Evolutionary conservation across 192 early-diverging fungal genomes (phyloP).

Genomic region (Umbelopsis ramanniana): DNA sequence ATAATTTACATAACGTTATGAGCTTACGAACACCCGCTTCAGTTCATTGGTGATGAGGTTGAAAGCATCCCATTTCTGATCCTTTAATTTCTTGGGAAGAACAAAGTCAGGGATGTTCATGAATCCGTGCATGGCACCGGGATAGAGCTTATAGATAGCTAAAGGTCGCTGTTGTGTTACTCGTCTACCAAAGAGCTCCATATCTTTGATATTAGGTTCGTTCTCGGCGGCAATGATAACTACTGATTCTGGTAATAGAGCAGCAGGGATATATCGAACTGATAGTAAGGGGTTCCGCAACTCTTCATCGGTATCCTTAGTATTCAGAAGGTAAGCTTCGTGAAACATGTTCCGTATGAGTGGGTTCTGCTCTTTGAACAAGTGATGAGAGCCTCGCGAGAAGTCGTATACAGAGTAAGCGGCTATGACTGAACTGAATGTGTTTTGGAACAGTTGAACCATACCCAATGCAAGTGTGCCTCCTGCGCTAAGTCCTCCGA

Average conservation of each 20-base stretch:
- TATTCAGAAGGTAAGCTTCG: neutral
- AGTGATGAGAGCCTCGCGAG: neutral
- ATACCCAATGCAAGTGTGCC: conserved; percentile 7
- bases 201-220: conserved; percentile 7
- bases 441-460: conserved; percentile 3
- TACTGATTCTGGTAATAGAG: neutral
- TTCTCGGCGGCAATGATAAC: neutral
- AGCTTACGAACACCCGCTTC: neutral
- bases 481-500: conserved; percentile 20
- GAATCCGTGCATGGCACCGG: conserved; percentile 3
- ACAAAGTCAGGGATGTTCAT: conserved; percentile 7
- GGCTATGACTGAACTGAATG: neutral
- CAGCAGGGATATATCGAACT: neutral
- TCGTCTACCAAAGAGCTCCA: neutral
- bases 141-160: neutral
- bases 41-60: neutral
- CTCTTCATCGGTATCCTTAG: neutral
- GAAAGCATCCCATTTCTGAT: conserved; percentile 18
- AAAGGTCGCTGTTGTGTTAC: neutral
- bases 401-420: neutral
- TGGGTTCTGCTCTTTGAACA: conserved; percentile 10
- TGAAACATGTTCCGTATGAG: conserved; percentile 2
- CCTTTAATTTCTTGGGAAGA: neutral
- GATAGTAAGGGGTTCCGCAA: conserved; percentile 4
- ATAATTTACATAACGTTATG: neutral